Conservation (phyloP, 2,329 filamentous ascomycete species). For the Penicillium sp. region DNA sequence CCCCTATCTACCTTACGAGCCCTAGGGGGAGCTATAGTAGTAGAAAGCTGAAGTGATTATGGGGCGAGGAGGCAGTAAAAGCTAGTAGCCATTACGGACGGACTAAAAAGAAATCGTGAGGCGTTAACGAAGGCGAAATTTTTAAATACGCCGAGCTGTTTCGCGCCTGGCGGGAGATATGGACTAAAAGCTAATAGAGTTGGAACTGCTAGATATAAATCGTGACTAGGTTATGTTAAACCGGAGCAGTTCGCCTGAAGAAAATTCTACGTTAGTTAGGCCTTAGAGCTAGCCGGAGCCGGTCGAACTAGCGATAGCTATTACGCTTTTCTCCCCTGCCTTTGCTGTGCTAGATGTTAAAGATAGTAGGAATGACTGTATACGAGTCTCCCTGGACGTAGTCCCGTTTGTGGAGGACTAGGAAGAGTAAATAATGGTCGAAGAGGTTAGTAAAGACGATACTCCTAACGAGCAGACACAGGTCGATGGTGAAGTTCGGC, state of each 20-base stretch:
- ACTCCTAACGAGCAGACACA: neutral
- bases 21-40: too few relatives aligned
- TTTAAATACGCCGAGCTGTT: constrained; percentile 5
- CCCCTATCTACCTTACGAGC: too few relatives aligned
- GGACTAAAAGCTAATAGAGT: constrained; percentile 5
- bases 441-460: neutral
- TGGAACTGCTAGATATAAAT: too few relatives aligned
- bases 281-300: neutral
- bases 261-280: constrained; percentile 4
- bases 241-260: constrained; percentile 4
- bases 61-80: neutral
- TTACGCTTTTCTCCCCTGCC: neutral
- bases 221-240: constrained; percentile 10
- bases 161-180: neutral
- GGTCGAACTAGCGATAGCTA: neutral
- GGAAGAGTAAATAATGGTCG: neutral
- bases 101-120: neutral
- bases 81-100: neutral
- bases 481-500: neutral
- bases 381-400: constrained; percentile 11
- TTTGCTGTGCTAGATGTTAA: neutral
- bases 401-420: neutral
- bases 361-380: constrained; percentile 16
- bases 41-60: too few relatives aligned
- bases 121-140: constrained; percentile 8